Evolutionary conservation across 257 asterid genomes (phyloP).

Genomic region (Henckelia pumila): DNA sequence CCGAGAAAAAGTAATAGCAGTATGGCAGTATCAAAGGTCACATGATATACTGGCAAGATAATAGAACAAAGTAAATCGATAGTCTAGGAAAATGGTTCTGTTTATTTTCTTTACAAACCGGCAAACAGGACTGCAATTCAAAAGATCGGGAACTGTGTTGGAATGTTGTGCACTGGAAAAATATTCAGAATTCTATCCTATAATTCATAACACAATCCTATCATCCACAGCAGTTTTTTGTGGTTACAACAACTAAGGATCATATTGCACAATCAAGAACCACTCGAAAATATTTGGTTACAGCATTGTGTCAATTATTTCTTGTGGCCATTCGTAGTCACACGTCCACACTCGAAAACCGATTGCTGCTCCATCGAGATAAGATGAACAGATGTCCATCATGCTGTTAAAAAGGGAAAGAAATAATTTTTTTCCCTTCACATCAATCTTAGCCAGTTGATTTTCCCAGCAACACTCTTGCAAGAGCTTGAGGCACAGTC

Average conservation of each 20-base stretch:
- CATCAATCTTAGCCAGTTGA: not conserved
- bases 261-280: slow-evolving; percentile 25
- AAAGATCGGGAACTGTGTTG: slow-evolving; percentile 20
- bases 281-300: not conserved
- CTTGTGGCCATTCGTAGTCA: slow-evolving; percentile 16
- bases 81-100: slow-evolving; percentile 18
- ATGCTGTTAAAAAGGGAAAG: slow-evolving; percentile 10
- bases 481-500: not conserved
- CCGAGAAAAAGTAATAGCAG: too few relatives aligned
- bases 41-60: not conserved
- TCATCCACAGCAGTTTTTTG: slow-evolving; percentile 14
- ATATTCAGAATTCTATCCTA: slow-evolving; percentile 16
- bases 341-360: not conserved
- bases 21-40: not conserved
- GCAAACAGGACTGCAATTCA: slow-evolving; percentile 8
- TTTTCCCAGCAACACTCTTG: slow-evolving; percentile 12
- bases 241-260: slow-evolving; percentile 10
- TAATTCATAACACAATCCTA: slow-evolving; percentile 21
- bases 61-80: not conserved
- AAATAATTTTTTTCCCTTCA: slow-evolving; percentile 2
- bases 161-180: slow-evolving; percentile 28
- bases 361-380: not conserved
- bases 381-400: slow-evolving; percentile 19
- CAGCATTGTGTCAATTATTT: slow-evolving; percentile 16
- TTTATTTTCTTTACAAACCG: slow-evolving; percentile 7